Evolutionary conservation across 352 stramenopile genomes (phyloP), one percentile per base, ranked within the genome.

Genomic region (Pythium myriotylum): DNA sequence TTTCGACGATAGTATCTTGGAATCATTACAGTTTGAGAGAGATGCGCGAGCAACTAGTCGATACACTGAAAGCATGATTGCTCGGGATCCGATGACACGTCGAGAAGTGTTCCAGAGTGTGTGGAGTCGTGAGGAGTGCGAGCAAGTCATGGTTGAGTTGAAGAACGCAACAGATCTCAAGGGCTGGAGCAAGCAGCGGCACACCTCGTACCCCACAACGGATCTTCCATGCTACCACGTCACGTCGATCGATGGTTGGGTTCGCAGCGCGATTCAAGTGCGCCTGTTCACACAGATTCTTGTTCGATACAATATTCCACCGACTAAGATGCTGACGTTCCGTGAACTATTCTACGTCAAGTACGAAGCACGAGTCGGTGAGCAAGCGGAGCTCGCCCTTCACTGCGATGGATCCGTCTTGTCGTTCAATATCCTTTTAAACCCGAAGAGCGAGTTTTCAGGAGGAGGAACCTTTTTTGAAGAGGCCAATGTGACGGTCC

Each of bases 341-440:
- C 85, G 86, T 24, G 88, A 96, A 48, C 72, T 96, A 20, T 96
- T 96, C 55, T 94, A 84, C 55, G 88, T 96, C 57, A 92, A 92
- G 49, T 96, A 96, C 59, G 84, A 94, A 55, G 86, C 83, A 1
- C 69, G 67, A 2, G 49, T 47, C 0, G 76, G 73, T 10, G 84
- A 89, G 53, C 80, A 88, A 41, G 83, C 80, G 0, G 79, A 88
- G 50, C 74, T 98, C 8, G 81, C 89, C 40, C 73, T 96, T 56
- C 94, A 98, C 65, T 91, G 92, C 19, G 93, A 98, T 66, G 94
- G 93, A 24, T 98, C 92, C 8, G 77, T 97, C 4, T 62, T 98
- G n/a, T 98, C 92, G n/a, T 98, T 98, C 67, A 97, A 97, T 52
- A 67, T 98, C 19, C 52, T 97, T 48, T 72, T 98, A 8, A 97